Base-by-base conservation (phyloP, 2,329 filamentous ascomycete species). In the Aspergillus awamori region DNA sequence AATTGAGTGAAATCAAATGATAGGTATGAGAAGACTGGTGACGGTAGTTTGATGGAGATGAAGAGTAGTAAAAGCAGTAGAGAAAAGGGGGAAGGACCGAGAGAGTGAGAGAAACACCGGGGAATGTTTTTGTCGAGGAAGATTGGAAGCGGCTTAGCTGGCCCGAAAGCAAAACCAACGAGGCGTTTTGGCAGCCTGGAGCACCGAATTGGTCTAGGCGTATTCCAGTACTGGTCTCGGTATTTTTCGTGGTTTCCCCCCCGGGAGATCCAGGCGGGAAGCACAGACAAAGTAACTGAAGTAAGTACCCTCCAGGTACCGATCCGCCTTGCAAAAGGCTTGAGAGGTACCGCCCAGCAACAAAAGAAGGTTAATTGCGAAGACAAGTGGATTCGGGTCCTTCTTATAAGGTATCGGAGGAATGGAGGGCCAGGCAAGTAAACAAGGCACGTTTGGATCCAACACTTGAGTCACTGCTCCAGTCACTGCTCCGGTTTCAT, bases 111-210 rank as follows among this genome's bases (percentile, higher is more conserved):
- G 33, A 36, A 11, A 20, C 24, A 43, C 39, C 22, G 15, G 53
- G 26, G 53, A 55, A 43, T 55, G 53, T 45, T 28, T 55, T 28
- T 55, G 53, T 20, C 41, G 39, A 55, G n/a, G 51, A 53, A 39
- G 57, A 43, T 36, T 54, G 41, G 58, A 59, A 58, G 45, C 38
- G 63, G 64, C 59, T 64, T 61, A 67, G 62, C 58, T 68, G 64
- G 65, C 64, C 63, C 48, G 45, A 66, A 65, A 45, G 52, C 52
- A 48, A 51, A 39, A 43, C 52, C 13, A 48, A 47, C 52, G 58
- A 55, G 55, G 59, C 22, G 33, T 59, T 53, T 24, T 43, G 39
- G 28, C 43, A 51, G 48, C 56, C 39, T 24, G 52, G 33, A 45
- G 51, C 38, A 20, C 41, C 41, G 11, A 36, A 36, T 10, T 13